A percentile compares a stretch with the other conserved stretches of the same genome.
Conservation (phyloP, 2,329 filamentous ascomycete genomes). For the Xylariales sp. region DNA sequence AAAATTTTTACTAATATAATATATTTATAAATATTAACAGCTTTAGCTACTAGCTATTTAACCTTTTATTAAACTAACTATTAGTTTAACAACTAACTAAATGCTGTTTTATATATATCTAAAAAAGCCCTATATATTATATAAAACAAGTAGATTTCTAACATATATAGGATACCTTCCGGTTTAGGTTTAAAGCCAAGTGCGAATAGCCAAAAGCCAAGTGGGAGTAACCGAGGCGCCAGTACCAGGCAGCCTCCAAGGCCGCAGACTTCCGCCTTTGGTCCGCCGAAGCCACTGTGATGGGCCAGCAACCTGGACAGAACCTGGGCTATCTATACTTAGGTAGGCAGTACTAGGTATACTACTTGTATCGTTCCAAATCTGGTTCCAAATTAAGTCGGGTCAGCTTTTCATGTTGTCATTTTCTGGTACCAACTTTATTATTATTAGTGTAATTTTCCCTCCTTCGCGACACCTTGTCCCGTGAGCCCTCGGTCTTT, state of each 20-base stretch:
- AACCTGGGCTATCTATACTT: too few species aligned
- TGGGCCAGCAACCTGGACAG: background rate
- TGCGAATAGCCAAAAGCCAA: too few species aligned
- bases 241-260: background rate
- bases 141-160: too few species aligned
- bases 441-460: conserved; percentile 30
- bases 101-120: too few species aligned
- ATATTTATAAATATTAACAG: background rate
- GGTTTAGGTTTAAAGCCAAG: too few species aligned
- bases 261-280: background rate
- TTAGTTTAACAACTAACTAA: too few species aligned
- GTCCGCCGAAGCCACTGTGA: conserved; percentile 25
- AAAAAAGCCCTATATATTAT: too few species aligned
- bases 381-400: conserved; percentile 2
- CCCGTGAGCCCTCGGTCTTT: conserved; percentile 18
- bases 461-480: conserved; percentile 28
- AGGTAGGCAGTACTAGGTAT: too few species aligned
- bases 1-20: background rate
- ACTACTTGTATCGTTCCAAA: conserved; percentile 3
- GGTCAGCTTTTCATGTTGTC: conserved; percentile 26
- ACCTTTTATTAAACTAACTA: too few species aligned
- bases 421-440: conserved; percentile 29
- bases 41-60: too few species aligned
- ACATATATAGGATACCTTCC: too few species aligned
- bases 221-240: too few species aligned